Base-by-base conservation (phyloP, 495 filamentous ascomycete species). In the Aspergillus heteromorphus region DNA sequence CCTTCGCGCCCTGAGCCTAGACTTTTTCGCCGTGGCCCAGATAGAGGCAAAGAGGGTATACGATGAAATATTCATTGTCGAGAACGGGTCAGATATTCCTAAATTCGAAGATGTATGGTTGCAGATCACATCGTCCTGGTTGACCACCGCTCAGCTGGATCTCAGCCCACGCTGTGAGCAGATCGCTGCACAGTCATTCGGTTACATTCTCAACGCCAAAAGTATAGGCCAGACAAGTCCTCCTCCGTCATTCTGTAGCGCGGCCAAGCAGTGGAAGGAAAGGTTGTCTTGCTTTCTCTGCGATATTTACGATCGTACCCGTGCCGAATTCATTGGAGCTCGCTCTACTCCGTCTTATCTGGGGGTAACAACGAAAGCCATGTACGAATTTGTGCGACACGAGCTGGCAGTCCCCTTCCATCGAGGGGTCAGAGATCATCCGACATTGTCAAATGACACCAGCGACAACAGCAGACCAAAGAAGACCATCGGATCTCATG, bases 1-100 rank as follows among this genome's bases (percentile, higher is more conserved):
- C 71, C 58, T 78, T 41, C 65, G 69, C 11, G 57, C 67, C 31
- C 50, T 78, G 61, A 51, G 68, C 40, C 14, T 49, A 2, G 30
- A 45, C 1, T 74, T 71, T 51, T 17, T 62, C 16, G 2, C 9
- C 10, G 13, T 14, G 4, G 45, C 38, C 6, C 6, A 49, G n/a
- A 1, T 16, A 14, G 34, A 49, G 16, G 34, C 21, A 4, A 43
- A 23, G 18, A 30, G 49, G 1, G 1, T 16, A 9, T 30, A 47
- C 6, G 36, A 14, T 11, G 38, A 41, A n/a, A 42, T 30, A n/a
- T 27, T 43, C 20, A 11, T 23, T 7, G 17, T 17, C 3, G 17
- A 19, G n/a, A 4, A 19, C 11, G 40, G 9, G 17, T 9, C 17
- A 17, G 25, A 36, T 10, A 0, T 20, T 14, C 16, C 18, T 8